Base-by-base conservation (phyloP, 2,329 filamentous ascomycete species). In the Coniochaeta prunicola region DNA sequence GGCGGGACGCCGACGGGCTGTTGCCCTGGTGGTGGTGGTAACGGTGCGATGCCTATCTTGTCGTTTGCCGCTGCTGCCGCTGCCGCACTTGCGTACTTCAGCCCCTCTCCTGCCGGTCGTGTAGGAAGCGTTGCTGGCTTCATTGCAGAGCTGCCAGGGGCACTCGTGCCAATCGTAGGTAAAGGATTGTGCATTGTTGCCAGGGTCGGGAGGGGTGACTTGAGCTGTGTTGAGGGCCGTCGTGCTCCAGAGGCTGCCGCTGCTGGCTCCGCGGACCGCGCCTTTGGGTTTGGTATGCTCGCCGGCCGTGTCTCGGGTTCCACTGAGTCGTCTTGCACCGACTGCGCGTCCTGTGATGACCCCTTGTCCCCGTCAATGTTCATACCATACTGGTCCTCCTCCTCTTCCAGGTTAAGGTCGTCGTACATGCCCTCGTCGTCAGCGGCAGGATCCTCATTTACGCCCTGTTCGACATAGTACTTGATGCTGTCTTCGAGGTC, bases 21-120 rank as follows among this genome's bases (percentile, higher is more conserved):
- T 36, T 50, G 45, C 2, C 89, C 89, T 30, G 92, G 92, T 67
- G 94, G 94, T 62, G 94, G 93, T 58, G 94, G 94, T 68, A 97
- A 80, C 42, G 94, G 94, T 60, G 93, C 88, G 69, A 99, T 97
- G 28, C 94, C 94, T 31, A 97, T 88, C 75, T 79, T 83, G 65
- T 96, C 92, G 71, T 86, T 92, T 53, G 92, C 91, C 1, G 94
- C 93, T 0, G 93, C 94, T 0, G 94, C 94, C 0, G 94, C 94
- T 0, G 94, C 94, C 0, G 94, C 94, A 38, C 94, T 97, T 50
- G 94, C 94, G 71, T 99, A 99, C 75, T 97, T 97, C 64, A 99
- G 80, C 1, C 90, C 91, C 72, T 97, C 93, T 54, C 92, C 92
- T 4, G 91, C 89, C 7, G 90, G 87, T 71, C 93, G 85, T 60